A percentile compares a stretch with the other conserved stretches of the same genome.
These are phyloP conservation scores for Populus ilicifolia DNA, from an alignment of 345 rosid species.

Conservation along the genomic window DNA sequence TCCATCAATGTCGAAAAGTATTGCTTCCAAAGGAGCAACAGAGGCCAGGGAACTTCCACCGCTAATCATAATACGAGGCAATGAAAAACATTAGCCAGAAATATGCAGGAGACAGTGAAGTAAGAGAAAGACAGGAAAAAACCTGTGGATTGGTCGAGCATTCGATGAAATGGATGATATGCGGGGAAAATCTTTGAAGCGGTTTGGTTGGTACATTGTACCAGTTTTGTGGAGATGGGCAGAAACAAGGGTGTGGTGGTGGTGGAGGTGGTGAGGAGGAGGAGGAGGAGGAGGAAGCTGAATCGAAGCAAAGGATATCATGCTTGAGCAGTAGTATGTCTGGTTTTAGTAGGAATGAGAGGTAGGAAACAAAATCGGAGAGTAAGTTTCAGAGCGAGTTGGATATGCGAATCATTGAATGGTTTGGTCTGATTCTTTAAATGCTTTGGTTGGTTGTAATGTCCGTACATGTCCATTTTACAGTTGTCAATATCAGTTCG, in stretches of 20 bases:
- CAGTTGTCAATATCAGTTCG: too few relatives aligned
- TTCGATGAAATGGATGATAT: background rate
- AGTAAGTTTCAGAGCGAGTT: background rate
- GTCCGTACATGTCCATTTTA: too few relatives aligned
- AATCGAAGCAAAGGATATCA: background rate
- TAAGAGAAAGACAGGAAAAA: background rate
- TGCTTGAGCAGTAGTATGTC: background rate
- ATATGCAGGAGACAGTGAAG: background rate
- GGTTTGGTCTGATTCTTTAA: background rate
- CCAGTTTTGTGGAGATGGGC: background rate
- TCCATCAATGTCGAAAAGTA: slow-evolving; percentile 88
- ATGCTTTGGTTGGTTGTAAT: too few relatives aligned
- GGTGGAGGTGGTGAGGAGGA: background rate
- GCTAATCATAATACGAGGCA: slow-evolving; percentile 11
- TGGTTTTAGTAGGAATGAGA: background rate
- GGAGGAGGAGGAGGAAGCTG: background rate
- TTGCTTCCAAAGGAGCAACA: slow-evolving; percentile 72
- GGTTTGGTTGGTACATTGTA: background rate
- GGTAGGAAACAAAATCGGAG: background rate
- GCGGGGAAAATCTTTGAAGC: background rate
- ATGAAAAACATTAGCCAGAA: background rate
- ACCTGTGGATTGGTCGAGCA: background rate
- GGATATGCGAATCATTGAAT: background rate
- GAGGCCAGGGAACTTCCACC: slow-evolving; percentile 53
- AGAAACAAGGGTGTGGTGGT: background rate